A percentile compares a stretch with the other conserved stretches of the same genome.
phyloP scores from a whole-genome alignment of 768 basidiomycete genomes.

The Rhodotorula babjevae region DNA sequence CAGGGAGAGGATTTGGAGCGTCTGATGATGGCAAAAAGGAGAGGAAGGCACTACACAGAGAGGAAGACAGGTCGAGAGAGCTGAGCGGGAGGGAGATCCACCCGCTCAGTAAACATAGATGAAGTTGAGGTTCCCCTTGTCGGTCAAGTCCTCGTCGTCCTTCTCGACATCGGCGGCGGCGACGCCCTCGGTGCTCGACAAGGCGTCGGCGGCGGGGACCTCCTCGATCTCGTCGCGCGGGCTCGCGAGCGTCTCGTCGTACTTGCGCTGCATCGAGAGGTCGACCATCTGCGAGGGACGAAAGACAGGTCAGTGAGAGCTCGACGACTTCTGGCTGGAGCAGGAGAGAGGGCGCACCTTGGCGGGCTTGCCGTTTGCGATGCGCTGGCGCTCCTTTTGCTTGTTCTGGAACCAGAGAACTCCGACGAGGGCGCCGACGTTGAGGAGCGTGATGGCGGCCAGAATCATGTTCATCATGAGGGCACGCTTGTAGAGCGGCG shows the following conservation, averaged over 20 bases:
- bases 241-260: not conserved
- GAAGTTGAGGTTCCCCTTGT: not conserved
- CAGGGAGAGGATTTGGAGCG: too few species aligned
- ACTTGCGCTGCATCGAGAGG: not conserved
- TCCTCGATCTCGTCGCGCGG: not conserved
- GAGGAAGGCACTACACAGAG: not conserved
- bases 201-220: not conserved
- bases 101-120: not conserved
- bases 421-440: conserved; percentile 40
- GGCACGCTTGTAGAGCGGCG: conserved; percentile 22
- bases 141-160: not conserved
- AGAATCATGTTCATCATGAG: conserved; percentile 12
- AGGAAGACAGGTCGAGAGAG: not conserved
- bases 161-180: not conserved
- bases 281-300: not conserved
- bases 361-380: conserved; percentile 45
- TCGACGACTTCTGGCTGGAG: conserved; percentile 13
- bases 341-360: conserved; percentile 43
- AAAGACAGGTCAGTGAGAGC: too few species aligned
- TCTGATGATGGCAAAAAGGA: too few species aligned
- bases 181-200: not conserved
- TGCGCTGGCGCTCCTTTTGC: conserved; percentile 42
- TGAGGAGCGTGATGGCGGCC: conserved; percentile 40
- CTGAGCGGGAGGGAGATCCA: not conserved
- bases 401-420: conserved; percentile 43